Conservation (phyloP, 257 asterid genomes). For the Verbena officinalis region DNA sequence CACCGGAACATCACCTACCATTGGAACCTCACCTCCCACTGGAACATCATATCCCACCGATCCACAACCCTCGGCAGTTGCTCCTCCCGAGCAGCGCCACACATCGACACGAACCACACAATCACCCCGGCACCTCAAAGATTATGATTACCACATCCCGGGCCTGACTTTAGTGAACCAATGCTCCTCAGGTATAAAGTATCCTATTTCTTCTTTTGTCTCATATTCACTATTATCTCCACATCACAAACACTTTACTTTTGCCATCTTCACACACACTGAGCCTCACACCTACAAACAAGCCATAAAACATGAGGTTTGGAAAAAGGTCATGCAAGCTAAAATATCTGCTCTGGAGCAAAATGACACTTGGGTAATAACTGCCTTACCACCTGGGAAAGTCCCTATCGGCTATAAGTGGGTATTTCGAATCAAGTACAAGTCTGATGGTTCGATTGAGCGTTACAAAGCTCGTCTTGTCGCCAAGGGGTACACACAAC, state of each 20-base stretch:
- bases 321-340: background rate
- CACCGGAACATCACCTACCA: no score
- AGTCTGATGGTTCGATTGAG: background rate
- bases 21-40: background rate
- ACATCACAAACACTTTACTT: background rate
- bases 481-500: background rate
- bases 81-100: no score
- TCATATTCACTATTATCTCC: background rate
- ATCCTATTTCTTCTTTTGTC: background rate
- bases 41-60: background rate
- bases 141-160: background rate
- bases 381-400: background rate
- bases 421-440: background rate
- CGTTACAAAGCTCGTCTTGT: no score
- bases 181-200: background rate
- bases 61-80: background rate
- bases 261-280: background rate
- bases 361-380: background rate
- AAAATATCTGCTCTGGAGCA: background rate
- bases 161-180: no score
- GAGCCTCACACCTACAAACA: background rate
- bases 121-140: background rate
- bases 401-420: background rate
- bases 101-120: no score
- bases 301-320: background rate